Evolutionary conservation across 371 early-diverging fungal species (phyloP).

Genomic region (Syncephalis plumigaleata): DNA sequence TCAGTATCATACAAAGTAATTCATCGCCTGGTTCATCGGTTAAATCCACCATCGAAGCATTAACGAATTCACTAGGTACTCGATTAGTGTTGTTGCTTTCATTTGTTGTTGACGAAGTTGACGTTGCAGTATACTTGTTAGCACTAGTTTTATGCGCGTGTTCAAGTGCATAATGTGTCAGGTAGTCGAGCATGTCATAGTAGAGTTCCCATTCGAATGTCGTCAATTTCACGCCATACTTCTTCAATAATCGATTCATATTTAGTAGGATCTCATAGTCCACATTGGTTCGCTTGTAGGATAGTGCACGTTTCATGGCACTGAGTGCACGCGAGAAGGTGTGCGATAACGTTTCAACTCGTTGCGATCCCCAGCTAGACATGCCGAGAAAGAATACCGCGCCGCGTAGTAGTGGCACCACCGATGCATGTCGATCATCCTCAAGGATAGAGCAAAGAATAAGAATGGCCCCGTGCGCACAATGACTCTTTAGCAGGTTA

Average conservation of each 20-base stretch:
- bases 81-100: neutral
- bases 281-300: conserved; percentile 9
- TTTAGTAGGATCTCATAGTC: conserved; percentile 17
- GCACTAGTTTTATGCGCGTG: no score
- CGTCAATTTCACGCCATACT: conserved; percentile 7
- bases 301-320: conserved; percentile 15
- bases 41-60: neutral
- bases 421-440: conserved; percentile 11
- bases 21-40: neutral
- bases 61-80: neutral
- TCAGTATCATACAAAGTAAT: no score
- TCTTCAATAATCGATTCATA: conserved; percentile 10
- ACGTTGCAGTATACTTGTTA: conserved; percentile 3
- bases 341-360: conserved; percentile 14
- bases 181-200: conserved; percentile 17
- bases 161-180: conserved; percentile 6
- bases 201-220: conserved; percentile 20
- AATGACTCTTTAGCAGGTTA: conserved; percentile 45
- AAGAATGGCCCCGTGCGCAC: conserved; percentile 36
- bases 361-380: conserved; percentile 29
- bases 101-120: conserved; percentile 1
- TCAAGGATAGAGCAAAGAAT: conserved; percentile 30
- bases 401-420: conserved; percentile 21
- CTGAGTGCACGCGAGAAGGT: conserved; percentile 13
- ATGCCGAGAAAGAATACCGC: conserved; percentile 29